phyloP scores from a whole-genome alignment of 1,284 basidiomycete species.

The Moniliophthora roreri region DNA sequence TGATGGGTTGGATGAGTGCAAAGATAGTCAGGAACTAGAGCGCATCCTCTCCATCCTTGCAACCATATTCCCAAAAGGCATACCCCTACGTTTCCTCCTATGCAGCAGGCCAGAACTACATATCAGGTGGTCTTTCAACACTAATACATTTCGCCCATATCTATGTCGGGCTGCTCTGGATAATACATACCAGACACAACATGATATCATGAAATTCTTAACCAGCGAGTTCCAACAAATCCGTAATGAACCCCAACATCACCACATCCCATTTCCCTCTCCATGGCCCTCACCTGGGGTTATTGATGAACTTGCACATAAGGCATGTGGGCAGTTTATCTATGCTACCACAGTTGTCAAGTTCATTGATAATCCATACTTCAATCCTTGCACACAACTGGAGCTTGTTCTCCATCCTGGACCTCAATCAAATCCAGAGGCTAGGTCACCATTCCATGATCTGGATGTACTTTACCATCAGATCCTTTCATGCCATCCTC shows the following conservation, averaged over 20 bases:
- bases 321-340: conserved; percentile 25
- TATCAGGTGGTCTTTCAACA: conserved; percentile 19
- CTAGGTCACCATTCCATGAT: conserved; percentile 19
- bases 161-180: not conserved
- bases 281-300: conserved; percentile 20
- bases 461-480: conserved; percentile 21
- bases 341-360: conserved; percentile 26
- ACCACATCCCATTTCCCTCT: not conserved
- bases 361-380: conserved; percentile 22
- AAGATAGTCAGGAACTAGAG: not conserved
- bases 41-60: not conserved
- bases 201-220: not conserved
- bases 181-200: not conserved
- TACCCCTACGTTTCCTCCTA: conserved; percentile 26
- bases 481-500: not conserved
- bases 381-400: conserved; percentile 23
- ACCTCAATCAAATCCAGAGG: not conserved
- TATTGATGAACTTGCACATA: conserved; percentile 20
- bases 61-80: not conserved
- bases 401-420: conserved; percentile 18
- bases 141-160: not conserved
- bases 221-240: no score
- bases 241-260: no score
- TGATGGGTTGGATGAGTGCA: conserved; percentile 9
- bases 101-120: conserved; percentile 24